Conservation (phyloP, 108 stramenopile species). For the Skeletonema potamos region DNA sequence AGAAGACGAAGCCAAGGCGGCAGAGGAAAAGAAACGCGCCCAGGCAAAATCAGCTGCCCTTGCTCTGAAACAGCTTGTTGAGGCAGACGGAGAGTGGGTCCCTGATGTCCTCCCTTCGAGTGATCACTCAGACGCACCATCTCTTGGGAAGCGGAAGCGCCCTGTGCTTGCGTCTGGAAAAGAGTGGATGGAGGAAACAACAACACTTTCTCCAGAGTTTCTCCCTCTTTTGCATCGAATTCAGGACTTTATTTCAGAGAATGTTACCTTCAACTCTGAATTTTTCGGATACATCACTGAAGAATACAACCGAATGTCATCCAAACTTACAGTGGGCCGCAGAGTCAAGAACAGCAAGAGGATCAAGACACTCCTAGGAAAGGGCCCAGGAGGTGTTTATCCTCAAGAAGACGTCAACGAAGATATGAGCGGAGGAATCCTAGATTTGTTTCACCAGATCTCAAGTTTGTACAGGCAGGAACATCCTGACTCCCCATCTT, state of each 20-base stretch:
- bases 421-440: conserved; percentile 37
- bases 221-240: conserved; percentile 51
- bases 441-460: conserved; percentile 47
- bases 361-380: conserved; percentile 37
- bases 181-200: conserved; percentile 66
- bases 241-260: conserved; percentile 63
- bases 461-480: conserved; percentile 31
- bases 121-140: neutral
- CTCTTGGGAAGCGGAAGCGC: conserved; percentile 55
- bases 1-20: conserved; percentile 6
- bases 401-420: conserved; percentile 43
- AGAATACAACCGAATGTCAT: conserved; percentile 47
- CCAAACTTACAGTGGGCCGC: conserved; percentile 37
- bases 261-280: conserved; percentile 66
- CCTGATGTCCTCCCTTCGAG: conserved; percentile 5
- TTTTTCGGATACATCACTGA: conserved; percentile 63
- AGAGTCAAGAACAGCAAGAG: conserved; percentile 35
- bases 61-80: conserved; percentile 3
- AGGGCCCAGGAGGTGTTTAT: conserved; percentile 40
- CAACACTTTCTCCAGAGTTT: conserved; percentile 48
- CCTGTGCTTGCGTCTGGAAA: conserved; percentile 60
- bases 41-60: neutral
- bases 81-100: conserved; percentile 15
- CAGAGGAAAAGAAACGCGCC: neutral
- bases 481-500: neutral